phyloP scores from a whole-genome alignment of 805 yeast species.

The Metschnikowia shivogae region DNA sequence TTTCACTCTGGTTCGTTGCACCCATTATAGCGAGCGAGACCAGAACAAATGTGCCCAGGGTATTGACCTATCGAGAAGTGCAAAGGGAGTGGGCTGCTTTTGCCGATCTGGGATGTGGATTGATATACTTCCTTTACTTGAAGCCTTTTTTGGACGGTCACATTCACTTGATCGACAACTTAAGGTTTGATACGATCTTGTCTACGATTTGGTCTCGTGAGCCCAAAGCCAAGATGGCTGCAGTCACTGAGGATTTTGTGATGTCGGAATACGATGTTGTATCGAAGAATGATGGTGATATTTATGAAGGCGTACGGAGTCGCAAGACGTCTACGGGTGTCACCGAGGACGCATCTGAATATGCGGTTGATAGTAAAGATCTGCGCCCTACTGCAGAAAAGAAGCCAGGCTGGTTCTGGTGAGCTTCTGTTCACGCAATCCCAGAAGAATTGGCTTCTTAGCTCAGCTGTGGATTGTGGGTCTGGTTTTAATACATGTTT shows the following conservation, averaged over 20 bases:
- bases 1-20: slow-evolving; percentile 43
- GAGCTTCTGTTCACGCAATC: neutral
- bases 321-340: neutral
- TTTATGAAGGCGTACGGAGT: neutral
- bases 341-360: neutral
- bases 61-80: slow-evolving; percentile 14
- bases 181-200: slow-evolving; percentile 8
- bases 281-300: neutral
- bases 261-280: slow-evolving; percentile 44
- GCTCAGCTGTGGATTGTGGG: neutral
- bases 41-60: slow-evolving; percentile 8
- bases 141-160: slow-evolving; percentile 29
- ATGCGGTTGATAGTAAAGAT: neutral
- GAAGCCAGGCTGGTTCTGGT: slow-evolving; percentile 3
- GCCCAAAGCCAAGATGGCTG: neutral
- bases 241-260: neutral
- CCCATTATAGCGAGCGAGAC: slow-evolving; percentile 48
- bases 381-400: neutral
- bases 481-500: no score
- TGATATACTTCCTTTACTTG: slow-evolving; percentile 23
- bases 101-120: slow-evolving; percentile 31
- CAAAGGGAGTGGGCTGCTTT: slow-evolving; percentile 27
- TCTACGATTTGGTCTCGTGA: neutral
- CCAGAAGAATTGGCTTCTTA: neutral
- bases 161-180: slow-evolving; percentile 9